phyloP scores from a whole-genome alignment of 495 filamentous ascomycete genomes.

The Hypoxylon lienhwacheense region DNA sequence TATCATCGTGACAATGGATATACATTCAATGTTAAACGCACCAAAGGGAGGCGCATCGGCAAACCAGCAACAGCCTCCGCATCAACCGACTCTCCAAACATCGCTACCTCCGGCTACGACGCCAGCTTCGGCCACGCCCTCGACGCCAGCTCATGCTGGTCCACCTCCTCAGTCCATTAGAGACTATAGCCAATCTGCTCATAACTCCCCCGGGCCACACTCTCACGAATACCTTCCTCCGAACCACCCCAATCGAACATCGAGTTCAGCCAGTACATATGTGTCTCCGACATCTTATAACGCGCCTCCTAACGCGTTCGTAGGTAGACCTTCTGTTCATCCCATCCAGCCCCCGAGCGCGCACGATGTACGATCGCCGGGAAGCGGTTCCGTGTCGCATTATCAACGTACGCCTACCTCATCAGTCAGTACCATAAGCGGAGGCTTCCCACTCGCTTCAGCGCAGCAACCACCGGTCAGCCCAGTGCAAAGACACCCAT shows the following conservation, averaged over 20 bases:
- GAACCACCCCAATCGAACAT: slow-evolving; percentile 43
- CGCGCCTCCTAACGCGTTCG: slow-evolving; percentile 43
- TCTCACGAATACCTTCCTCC: slow-evolving; percentile 35
- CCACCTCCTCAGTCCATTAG: slow-evolving; percentile 47
- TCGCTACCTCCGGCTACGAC: slow-evolving; percentile 26
- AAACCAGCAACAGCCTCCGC: slow-evolving; percentile 18
- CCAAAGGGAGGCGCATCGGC: slow-evolving; percentile 43
- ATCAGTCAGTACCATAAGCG: slow-evolving; percentile 45
- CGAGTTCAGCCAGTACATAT: slow-evolving; percentile 38
- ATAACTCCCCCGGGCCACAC: slow-evolving; percentile 45
- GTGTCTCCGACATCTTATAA: slow-evolving; percentile 49
- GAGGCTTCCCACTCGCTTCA: slow-evolving; percentile 58
- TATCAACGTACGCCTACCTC: slow-evolving; percentile 55
- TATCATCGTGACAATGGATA: slow-evolving; percentile 53
- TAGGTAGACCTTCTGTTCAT: slow-evolving; percentile 50
- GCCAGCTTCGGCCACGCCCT: slow-evolving; percentile 41
- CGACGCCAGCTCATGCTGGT: slow-evolving; percentile 51
- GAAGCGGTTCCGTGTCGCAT: slow-evolving; percentile 49
- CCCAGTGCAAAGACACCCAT: slow-evolving; percentile 53
- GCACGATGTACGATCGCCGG: slow-evolving; percentile 56
- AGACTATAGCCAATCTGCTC: slow-evolving; percentile 50
- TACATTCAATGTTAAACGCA: slow-evolving; percentile 58
- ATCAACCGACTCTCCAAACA: slow-evolving; percentile 33
- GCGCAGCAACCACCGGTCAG: slow-evolving; percentile 56
- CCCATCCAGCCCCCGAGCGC: slow-evolving; percentile 53